Evolutionary conservation across 352 stramenopile species (phyloP), one percentile per base, ranked within the genome.

Genomic region (Globisporangium spinosum): DNA sequence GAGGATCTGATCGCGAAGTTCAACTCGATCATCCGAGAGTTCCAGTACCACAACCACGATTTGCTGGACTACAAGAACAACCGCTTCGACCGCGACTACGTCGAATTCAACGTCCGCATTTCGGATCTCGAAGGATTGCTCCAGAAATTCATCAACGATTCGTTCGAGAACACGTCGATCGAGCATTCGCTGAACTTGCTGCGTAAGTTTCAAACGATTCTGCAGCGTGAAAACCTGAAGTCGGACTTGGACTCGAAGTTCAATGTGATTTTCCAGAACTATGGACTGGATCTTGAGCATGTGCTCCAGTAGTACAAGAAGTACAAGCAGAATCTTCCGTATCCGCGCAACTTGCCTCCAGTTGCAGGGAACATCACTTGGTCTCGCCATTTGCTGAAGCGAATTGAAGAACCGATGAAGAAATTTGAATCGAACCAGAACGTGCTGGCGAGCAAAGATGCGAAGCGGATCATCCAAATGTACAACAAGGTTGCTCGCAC

Each of bases 191-290:
- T 99, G 10, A 92, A 98, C 60, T 76, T 99, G 4, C 79, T 99
- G 22, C 91, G 96, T 65, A 99, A 99, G 70, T 99, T 99, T 71
- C 96, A 99, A 78, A 95, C 82, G 7, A 99, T 99, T 61, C 76
- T 99, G 54, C 97, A 99, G 79, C 88, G 97, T 54, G 97, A 99
- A 66, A 98, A 97, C 61, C 87, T 99, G n/a, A 99, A 99, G 70
- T 97, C 91, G 2, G 97, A 99, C 71, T 71, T 99, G 23, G 97
- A 99, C 75, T 98, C 94, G 25, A 99, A 99, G 76, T 97, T 99
- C 58, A 98, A 98, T 75, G 97, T 99, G 54, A 99, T 99, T 65
- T 99, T 98, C 71, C 95, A 99, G 75, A 99, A 99, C 74, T 99
- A 99, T 69, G 97, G 97, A 4, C 74, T 98, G 23, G 97, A 99